Base-by-base conservation (phyloP, 2,329 filamentous ascomycete genomes). In the Teratosphaeria destructans region DNA sequence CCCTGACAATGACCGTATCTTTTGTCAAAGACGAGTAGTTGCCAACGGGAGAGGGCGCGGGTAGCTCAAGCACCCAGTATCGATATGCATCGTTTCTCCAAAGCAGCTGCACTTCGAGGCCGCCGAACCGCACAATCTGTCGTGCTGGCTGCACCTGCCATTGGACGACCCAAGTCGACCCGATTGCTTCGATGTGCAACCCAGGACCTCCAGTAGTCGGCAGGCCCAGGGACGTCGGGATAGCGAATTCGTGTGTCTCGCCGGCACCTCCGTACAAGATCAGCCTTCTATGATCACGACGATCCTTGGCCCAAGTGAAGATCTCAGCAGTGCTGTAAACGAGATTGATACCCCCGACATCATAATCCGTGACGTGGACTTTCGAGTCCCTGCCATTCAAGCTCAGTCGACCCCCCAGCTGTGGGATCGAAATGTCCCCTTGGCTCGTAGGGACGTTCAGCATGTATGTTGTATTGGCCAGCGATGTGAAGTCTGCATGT, bases 251-350 rank as follows among this genome's bases (percentile, higher is more conserved):
- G 62, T 89, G 85, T 1, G 76, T 74, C 65, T 89, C 86, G 14
- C 77, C 77, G 0, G 79, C 75, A 0, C 82, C 85, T 2, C 83
- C 84, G 63, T 89, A 89, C 2, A 89, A 72, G 1, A 89, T 72
- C 2, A 88, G 71, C 0, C 85, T 79, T 12, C 82, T 85, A 69
- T 80, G 81, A 5, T n/a, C 52, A 23, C 5, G 23, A 39, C 80
- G 74, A 0, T 76, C 77, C 56, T 81, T 78, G 70, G 89, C 86
- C 66, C 85, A 87, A 0, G 85, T 88, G 62, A 85, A 83, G 26
- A 89, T 81, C 66, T 90, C 86, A 0, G 85, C 85, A 1, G 86
- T 86, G 0, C 83, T 87, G 71, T 89, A 90, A 0, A 88, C 70
- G 16, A 90, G 67, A 0, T 76, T 81, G 5, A 76, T 72, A n/a